These are phyloP conservation scores for Neofusicoccum umdonicola DNA, from an alignment of 2,329 filamentous ascomycete genomes.

Conservation along the genomic window DNA sequence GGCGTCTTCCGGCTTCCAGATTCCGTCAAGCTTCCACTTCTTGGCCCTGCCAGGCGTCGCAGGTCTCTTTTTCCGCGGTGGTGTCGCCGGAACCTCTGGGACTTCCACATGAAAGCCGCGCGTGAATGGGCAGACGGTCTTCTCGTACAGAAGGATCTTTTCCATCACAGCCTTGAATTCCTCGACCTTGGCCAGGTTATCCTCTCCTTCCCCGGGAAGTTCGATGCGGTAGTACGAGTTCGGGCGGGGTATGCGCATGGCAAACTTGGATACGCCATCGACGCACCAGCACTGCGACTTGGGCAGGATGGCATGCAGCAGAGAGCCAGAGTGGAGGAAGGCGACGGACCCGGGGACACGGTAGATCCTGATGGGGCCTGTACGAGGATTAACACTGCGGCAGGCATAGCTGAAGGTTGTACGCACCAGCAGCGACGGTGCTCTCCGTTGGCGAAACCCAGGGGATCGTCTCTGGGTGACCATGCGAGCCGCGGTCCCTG, in stretches of 20 bases:
- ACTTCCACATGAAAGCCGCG: constrained; percentile 72
- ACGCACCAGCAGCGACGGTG: constrained; percentile 73
- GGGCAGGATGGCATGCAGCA: constrained; percentile 81
- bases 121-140: constrained; percentile 82
- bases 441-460: constrained; percentile 76
- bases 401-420: constrained; percentile 17
- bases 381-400: neutral
- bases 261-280: constrained; percentile 77
- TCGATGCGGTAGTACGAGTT: constrained; percentile 91
- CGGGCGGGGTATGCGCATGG: constrained; percentile 72
- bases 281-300: constrained; percentile 95
- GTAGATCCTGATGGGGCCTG: constrained; percentile 77
- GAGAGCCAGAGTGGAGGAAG: constrained; percentile 80
- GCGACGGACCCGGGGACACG: constrained; percentile 81
- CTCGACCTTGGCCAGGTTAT: constrained; percentile 63
- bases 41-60: constrained; percentile 58
- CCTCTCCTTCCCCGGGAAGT: constrained; percentile 63
- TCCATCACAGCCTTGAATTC: constrained; percentile 68
- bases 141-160: constrained; percentile 78
- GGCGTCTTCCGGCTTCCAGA: constrained; percentile 47
- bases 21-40: constrained; percentile 48
- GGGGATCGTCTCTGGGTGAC: constrained; percentile 63
- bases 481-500: constrained; percentile 28
- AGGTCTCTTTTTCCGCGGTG: constrained; percentile 64
- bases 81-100: constrained; percentile 62